Percentiles rank a stretch among this genome's conserved stretches.
These are phyloP conservation scores for Nakazawaea molendinolei DNA, from an alignment of 805 yeast species.

Conservation along the genomic window DNA sequence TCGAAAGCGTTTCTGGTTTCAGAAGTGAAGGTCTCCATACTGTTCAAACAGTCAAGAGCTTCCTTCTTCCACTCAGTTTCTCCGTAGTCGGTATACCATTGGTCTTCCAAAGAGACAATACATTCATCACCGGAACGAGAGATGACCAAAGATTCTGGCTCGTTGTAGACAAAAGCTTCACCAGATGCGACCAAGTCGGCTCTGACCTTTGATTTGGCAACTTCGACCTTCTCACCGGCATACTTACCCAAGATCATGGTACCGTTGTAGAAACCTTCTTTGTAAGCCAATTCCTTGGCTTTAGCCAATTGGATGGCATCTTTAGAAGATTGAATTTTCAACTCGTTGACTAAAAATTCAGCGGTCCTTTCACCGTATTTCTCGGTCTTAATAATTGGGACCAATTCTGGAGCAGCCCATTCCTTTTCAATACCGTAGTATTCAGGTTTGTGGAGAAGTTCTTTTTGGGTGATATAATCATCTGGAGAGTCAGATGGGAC, in stretches of 20 bases:
- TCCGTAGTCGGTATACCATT: constrained; percentile 97
- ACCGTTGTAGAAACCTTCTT: constrained; percentile 95
- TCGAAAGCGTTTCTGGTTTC: constrained; percentile 91
- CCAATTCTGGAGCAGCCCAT: constrained; percentile 75
- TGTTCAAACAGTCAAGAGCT: constrained; percentile 71
- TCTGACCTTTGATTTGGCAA: constrained; percentile 81
- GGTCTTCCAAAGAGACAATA: constrained; percentile 95
- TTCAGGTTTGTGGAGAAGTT: constrained; percentile 83
- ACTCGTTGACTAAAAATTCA: constrained; percentile 70
- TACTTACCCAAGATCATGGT: constrained; percentile 72
- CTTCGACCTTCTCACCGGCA: constrained; percentile 84
- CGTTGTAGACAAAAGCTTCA: constrained; percentile 83
- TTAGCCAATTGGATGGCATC: constrained; percentile 79
- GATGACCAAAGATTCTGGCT: constrained; percentile 85
- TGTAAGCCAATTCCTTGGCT: constrained; percentile 93
- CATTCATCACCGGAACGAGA: constrained; percentile 97
- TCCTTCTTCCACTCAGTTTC: constrained; percentile 82
- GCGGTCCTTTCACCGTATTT: constrained; percentile 89
- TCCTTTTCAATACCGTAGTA: constrained; percentile 77
- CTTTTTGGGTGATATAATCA: constrained; percentile 83
- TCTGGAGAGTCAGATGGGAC: constrained; percentile 99
- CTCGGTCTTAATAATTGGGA: constrained; percentile 72
- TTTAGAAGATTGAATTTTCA: constrained; percentile 93
- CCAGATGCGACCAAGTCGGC: constrained; percentile 73
- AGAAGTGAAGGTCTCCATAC: constrained; percentile 70